Percentiles rank a stretch among this genome's conserved stretches.
Evolutionary conservation across 805 yeast species (phyloP).

Genomic region (Saccharomycopsis oosterbeekiorum): DNA sequence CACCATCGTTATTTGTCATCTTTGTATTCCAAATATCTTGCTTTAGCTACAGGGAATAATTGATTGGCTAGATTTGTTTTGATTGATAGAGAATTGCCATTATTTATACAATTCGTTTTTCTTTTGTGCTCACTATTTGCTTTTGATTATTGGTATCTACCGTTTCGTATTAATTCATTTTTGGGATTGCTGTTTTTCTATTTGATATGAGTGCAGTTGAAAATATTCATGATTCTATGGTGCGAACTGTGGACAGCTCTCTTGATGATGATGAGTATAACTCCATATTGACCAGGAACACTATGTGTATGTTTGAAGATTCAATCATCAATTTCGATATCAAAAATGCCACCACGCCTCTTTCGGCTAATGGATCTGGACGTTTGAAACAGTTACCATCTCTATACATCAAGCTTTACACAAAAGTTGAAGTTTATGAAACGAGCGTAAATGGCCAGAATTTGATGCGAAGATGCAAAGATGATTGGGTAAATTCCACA

Average conservation of each 20-base stretch:
- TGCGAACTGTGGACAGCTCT: not conserved
- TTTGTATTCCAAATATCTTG: too few relatives aligned
- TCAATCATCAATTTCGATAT: not conserved
- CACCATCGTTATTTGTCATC: too few relatives aligned
- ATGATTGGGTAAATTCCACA: slow-evolving; percentile 90
- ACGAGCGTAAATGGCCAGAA: slow-evolving; percentile 62
- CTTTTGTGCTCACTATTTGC: not conserved
- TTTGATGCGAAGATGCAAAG: slow-evolving; percentile 81
- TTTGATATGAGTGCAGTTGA: not conserved
- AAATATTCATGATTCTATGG: not conserved
- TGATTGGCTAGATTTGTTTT: too few relatives aligned
- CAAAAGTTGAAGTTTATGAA: slow-evolving; percentile 47
- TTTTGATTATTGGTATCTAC: not conserved
- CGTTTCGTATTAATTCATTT: not conserved
- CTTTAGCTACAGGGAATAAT: too few relatives aligned
- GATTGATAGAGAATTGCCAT: too few relatives aligned
- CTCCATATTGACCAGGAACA: not conserved
- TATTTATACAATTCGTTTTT: too few relatives aligned
- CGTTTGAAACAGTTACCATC: slow-evolving; percentile 13
- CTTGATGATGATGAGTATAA: not conserved
- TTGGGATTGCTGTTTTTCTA: not conserved
- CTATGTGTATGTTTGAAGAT: not conserved
- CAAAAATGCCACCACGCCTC: not conserved
- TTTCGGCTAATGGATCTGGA: not conserved
- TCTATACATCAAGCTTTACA: slow-evolving; percentile 36